Base-by-base conservation (phyloP, 2,329 filamentous ascomycete species). In the Colletotrichum siamense region DNA sequence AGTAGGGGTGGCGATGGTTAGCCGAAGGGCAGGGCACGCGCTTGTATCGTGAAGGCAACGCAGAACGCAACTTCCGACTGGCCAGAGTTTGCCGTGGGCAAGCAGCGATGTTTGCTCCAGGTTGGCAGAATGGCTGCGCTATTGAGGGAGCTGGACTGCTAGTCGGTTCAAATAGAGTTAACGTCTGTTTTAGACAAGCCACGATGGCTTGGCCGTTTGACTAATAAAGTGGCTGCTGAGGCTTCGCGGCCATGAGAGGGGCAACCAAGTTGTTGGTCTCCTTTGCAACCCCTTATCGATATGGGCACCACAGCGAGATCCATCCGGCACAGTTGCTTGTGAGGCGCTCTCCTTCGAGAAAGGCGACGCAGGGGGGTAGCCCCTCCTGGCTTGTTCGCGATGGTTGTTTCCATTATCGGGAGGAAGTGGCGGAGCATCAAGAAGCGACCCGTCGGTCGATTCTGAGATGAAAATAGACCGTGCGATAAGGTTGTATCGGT, bases 121-220 rank as follows among this genome's bases (percentile, higher is more conserved):
- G 18, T 28, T 75, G 39, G 18, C 30, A 32, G 16, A 13, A 36
- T 30, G 32, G 59, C 34, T 36, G 66, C 75, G 61, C 71, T 77
- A 77, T 77, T 67, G 75, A 71, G 52, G 15, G 13, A 16, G 24
- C 34, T 24, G 15, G 32, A 34, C 13, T n/a, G 28, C 52, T 75
- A 75, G 71, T 55, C 8, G 61, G n/a, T 16, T 67, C 49, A 24
- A 63, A 71, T 71, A 67, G 65, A 75, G 61, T 71, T 70, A 30
- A 70, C 22, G 15, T 26, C 63, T 36, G 44, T 55, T 71, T 34
- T 30, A 36, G n/a, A 52, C 32, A 65, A 10, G 22, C 32, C 44
- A 26, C 16, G 24, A 61, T 24, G 49, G 22, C 52, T 52, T 68
- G 22, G 64, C 61, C 32, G 63, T 52, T 74, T 73, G n/a, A 52